Conservation (phyloP, 2,329 filamentous ascomycete species). For the Penicillium nordicum region DNA sequence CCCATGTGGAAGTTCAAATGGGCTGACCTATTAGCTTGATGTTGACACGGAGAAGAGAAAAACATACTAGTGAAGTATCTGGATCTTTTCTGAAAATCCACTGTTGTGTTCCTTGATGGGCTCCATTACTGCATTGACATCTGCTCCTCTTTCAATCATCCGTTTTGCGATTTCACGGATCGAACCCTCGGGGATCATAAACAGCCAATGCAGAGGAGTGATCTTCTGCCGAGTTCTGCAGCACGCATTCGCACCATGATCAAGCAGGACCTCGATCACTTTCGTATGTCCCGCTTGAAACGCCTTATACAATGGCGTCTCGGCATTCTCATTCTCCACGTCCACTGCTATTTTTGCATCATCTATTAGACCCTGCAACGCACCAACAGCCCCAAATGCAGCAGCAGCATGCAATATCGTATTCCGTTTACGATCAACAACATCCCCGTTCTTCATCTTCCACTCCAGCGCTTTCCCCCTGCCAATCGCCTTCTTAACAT, state of each 20-base stretch:
- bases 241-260: slow-evolving; percentile 20
- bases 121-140: slow-evolving; percentile 21
- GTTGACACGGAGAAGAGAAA: neutral
- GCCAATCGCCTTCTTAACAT: slow-evolving; percentile 12
- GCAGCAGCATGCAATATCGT: slow-evolving; percentile 28
- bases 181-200: slow-evolving; percentile 17
- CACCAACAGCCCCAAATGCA: slow-evolving; percentile 16
- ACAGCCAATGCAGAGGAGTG: slow-evolving; percentile 28
- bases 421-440: slow-evolving; percentile 26
- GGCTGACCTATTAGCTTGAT: slow-evolving; percentile 16
- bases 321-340: slow-evolving; percentile 25
- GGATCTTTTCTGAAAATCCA: slow-evolving; percentile 19
- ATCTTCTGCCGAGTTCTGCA: slow-evolving; percentile 18
- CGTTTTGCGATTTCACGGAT: slow-evolving; percentile 16
- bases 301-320: slow-evolving; percentile 29
- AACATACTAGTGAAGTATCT: slow-evolving; percentile 28
- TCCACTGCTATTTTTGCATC: slow-evolving; percentile 12
- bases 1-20: slow-evolving; percentile 28
- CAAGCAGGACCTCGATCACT: slow-evolving; percentile 24
- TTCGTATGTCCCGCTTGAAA: slow-evolving; percentile 27
- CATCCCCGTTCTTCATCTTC: slow-evolving; percentile 4
- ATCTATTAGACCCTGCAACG: slow-evolving; percentile 17
- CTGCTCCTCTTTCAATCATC: slow-evolving; percentile 20
- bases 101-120: slow-evolving; percentile 19
- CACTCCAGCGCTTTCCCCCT: slow-evolving; percentile 8